These are phyloP conservation scores for Grosmannia huntii DNA, from an alignment of 2,329 filamentous ascomycete species.

Conservation along the genomic window DNA sequence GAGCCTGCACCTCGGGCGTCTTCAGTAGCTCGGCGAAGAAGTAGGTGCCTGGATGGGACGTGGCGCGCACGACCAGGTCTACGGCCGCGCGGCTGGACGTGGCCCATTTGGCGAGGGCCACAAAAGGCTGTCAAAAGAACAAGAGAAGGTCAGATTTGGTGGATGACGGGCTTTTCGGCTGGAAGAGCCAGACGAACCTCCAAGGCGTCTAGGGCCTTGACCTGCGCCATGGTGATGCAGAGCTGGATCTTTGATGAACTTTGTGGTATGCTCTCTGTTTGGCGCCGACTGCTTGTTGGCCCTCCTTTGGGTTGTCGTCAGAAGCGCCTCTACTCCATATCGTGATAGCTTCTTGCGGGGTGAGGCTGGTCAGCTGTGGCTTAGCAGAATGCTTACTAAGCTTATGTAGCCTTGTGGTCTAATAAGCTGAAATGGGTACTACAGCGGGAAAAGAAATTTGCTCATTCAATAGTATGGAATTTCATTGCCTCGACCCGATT, in stretches of 20 bases:
- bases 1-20: slow-evolving; percentile 63
- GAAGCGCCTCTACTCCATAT: not conserved
- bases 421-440: not conserved
- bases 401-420: no score
- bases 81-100: slow-evolving; percentile 72
- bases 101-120: slow-evolving; percentile 77
- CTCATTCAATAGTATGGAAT: not conserved
- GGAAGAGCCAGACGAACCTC: slow-evolving; percentile 32
- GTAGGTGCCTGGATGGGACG: slow-evolving; percentile 78
- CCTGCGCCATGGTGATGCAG: slow-evolving; percentile 53
- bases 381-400: no score
- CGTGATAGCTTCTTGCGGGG: not conserved
- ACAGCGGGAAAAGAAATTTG: not conserved
- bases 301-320: not conserved
- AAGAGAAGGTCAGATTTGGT: not conserved
- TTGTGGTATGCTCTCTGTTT: not conserved
- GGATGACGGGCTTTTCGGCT: not conserved
- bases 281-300: not conserved
- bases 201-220: slow-evolving; percentile 50
- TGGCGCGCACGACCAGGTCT: slow-evolving; percentile 78
- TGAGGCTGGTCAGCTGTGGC: not conserved
- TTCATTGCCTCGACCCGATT: not conserved
- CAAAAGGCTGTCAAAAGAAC: slow-evolving; percentile 54
- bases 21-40: slow-evolving; percentile 90
- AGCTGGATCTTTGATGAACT: not conserved